Percentiles rank a stretch among this genome's conserved stretches.
Conservation (phyloP, 2,329 filamentous ascomycete genomes). For the Aspergillus texensis region DNA sequence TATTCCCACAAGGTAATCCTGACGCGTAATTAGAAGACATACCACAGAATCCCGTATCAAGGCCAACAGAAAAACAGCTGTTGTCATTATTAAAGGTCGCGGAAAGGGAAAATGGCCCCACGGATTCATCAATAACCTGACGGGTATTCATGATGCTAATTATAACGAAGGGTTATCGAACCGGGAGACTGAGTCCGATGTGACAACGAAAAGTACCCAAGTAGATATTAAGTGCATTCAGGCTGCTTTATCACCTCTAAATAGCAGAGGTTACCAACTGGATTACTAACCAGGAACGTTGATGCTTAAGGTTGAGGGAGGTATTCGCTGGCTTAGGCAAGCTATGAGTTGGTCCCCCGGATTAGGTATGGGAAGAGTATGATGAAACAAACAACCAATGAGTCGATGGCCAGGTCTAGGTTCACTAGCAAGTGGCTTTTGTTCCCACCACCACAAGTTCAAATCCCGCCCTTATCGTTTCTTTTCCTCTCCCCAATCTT, state of each 20-base stretch:
- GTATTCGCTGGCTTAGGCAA: background rate
- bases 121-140: slow-evolving; percentile 77
- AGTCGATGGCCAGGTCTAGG: background rate
- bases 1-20: slow-evolving; percentile 5
- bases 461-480: background rate
- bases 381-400: background rate
- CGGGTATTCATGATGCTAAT: slow-evolving; percentile 77
- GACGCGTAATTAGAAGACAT: slow-evolving; percentile 37
- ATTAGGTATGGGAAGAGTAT: background rate
- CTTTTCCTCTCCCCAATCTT: background rate
- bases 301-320: background rate
- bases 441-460: background rate
- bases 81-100: slow-evolving; percentile 83
- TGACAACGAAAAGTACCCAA: background rate
- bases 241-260: background rate
- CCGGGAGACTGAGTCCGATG: background rate
- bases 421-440: background rate
- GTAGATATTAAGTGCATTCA: background rate
- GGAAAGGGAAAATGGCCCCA: slow-evolving; percentile 75
- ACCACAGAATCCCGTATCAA: slow-evolving; percentile 86
- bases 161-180: slow-evolving; percentile 9
- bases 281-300: background rate
- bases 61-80: slow-evolving; percentile 82
- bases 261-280: background rate
- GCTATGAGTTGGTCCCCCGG: background rate